Evolutionary conservation across 2,329 filamentous ascomycete genomes (phyloP), one percentile per base, ranked within the genome.

Genomic region (Fonsecaea erecta): DNA sequence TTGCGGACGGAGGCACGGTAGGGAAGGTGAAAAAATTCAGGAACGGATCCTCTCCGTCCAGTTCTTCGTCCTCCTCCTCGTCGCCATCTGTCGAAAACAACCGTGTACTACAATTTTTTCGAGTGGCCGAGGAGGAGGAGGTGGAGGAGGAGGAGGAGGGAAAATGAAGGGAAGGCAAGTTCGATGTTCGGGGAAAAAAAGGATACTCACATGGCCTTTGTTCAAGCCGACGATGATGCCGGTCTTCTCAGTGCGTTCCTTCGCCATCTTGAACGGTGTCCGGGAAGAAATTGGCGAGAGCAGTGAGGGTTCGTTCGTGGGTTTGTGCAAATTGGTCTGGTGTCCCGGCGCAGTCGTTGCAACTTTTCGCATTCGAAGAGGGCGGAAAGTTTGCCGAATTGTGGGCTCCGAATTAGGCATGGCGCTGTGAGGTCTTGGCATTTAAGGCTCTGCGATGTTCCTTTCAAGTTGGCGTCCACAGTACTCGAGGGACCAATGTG

Each of bases 211-310:
- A 79, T 88, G 86, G 78, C 87, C 87, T 76, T 82, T 82, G 81
- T 89, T 89, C 75, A 87, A 78, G 77, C 87, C 87, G 76, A 84
- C 78, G 78, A 83, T 80, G 77, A 89, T 80, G 75, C 81, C 81
- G 76, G 79, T 78, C 66, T 71, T 71, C 65, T 69, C 60, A 57
- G 60, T 63, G 72, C 79, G 79, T 78, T 83, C 80, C 74, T 80
- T 80, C 70, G 80, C 80, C 81, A 83, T 83, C 74, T 77, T 78
- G 77, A 78, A 8, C 43, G 37, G 35, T 53, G 18, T 37, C n/a
- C n/a, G n/a, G n/a, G 24, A 16, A 12, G 73, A 73, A 74, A 75
- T 77, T n/a, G 58, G 55, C 55, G 63, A 52, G 54, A 32, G 30
- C 21, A 48, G 18, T 48, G 43, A 48, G 48, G 32, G n/a, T 40